These are phyloP conservation scores for Colletotrichum tabaci DNA, from an alignment of 2,329 filamentous ascomycete species.

Conservation along the genomic window DNA sequence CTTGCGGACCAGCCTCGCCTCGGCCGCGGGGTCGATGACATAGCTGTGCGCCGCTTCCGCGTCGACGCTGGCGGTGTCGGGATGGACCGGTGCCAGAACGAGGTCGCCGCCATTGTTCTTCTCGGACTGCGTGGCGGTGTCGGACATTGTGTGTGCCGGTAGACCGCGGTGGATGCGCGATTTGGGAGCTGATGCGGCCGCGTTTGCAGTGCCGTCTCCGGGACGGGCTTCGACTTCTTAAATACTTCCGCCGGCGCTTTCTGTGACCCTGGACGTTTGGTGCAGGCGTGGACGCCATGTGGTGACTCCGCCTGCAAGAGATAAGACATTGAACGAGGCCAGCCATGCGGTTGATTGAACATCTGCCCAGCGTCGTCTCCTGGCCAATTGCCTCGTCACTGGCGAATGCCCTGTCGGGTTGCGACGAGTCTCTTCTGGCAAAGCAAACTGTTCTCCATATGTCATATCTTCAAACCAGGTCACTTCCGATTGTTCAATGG, in stretches of 20 bases:
- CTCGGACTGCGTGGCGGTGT: slow-evolving; percentile 7
- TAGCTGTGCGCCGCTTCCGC: slow-evolving; percentile 41
- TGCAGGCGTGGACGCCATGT: neutral
- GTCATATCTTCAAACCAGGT: neutral
- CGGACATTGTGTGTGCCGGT: slow-evolving; percentile 7
- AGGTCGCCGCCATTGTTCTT: neutral
- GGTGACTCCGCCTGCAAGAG: neutral
- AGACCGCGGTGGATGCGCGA: neutral
- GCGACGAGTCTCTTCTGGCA: neutral
- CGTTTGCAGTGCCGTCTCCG: neutral
- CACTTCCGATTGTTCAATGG: no score
- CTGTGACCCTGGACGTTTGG: neutral
- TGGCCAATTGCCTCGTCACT: neutral
- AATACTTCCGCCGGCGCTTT: neutral
- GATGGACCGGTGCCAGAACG: neutral
- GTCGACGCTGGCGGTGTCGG: slow-evolving; percentile 27
- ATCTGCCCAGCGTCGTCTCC: neutral
- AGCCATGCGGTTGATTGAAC: neutral
- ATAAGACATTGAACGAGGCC: neutral
- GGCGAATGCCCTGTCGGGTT: no score
- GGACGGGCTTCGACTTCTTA: neutral
- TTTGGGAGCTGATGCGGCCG: no score
- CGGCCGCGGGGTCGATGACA: slow-evolving; percentile 42
- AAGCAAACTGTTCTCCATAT: neutral
- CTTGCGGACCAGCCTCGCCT: slow-evolving; percentile 43